Evolutionary conservation across 2,329 filamentous ascomycete species (phyloP), one percentile per base, ranked within the genome.

Genomic region (Diaporthe sp.): DNA sequence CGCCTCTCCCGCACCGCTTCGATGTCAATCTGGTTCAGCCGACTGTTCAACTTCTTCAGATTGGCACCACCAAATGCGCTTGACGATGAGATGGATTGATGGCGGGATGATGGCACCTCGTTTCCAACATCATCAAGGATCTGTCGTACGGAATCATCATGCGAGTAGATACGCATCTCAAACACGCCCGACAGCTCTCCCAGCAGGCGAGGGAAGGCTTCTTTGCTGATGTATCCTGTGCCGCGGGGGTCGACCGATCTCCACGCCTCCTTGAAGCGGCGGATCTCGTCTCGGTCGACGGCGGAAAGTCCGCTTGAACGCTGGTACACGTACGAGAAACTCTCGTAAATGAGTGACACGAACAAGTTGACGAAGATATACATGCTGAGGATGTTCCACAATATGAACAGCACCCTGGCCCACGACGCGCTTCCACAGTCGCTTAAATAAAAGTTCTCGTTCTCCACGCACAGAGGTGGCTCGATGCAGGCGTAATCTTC

Each of bases 321-420:
- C 85, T 99, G 97, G 82, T 98, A 99, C 77, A 99, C 97, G 80
- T 99, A 99, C 82, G 95, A 98, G 88, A 99, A 99, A 84, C 96
- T 98, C 86, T 99, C 97, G 85, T 97, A 99, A 78, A 99, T 99
- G 82, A 99, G 92, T 65, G 97, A 99, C 74, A 99, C 96, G 83
- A 99, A 99, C 81, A 99, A 86, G 81, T 96, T 98, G 81, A 98
- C 96, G 80, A 99, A 99, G 80, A 99, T 97, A 85, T 99, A 99
- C 97, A 99, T 99, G 93, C 96, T 98, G 84, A 99, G 90, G 79
- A 99, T 96, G 86, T 99, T 99, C 97, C 97, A 99, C 6, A 93
- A 91, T 73, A 98, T 95, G 86, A 99, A 99, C 13, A 99, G 87
- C 44, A 92, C 91, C 69, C 95, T 90, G 10, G 97, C 95, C 95